Percentiles rank a stretch among this genome's conserved stretches.
Evolutionary conservation across 768 basidiomycete species (phyloP).

Genomic region (Podaxis rugospora): DNA sequence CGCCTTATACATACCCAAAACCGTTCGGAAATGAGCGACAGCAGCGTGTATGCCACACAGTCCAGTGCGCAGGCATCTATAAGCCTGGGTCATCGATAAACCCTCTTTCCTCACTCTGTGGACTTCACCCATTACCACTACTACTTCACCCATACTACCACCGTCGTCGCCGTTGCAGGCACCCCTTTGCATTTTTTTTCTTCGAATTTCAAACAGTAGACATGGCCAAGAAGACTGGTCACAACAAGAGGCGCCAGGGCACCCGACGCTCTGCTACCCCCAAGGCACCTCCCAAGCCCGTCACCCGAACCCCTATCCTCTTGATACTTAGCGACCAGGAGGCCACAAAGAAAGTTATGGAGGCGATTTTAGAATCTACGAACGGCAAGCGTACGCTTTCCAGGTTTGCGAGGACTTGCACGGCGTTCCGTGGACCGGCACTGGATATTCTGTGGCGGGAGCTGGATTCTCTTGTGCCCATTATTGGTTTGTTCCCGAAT

Average conservation of each 20-base stretch:
- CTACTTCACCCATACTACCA: background rate
- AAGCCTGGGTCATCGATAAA: background rate
- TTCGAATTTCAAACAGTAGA: background rate
- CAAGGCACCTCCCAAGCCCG: conserved; percentile 27
- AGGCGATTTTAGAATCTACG: conserved; percentile 47
- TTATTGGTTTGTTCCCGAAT: conserved; percentile 68
- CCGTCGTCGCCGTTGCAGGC: background rate
- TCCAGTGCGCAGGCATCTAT: conserved; percentile 9
- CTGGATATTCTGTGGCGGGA: conserved; percentile 73
- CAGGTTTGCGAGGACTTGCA: conserved; percentile 71
- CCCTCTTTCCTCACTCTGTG: conserved; percentile 3
- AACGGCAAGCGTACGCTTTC: conserved; percentile 66
- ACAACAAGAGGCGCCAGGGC: conserved; percentile 7
- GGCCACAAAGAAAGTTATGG: conserved; percentile 45
- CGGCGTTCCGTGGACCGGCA: conserved; percentile 68
- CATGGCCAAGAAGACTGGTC: conserved; percentile 9
- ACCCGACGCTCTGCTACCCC: background rate
- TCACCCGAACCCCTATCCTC: conserved; percentile 46
- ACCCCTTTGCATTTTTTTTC: background rate
- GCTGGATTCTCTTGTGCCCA: conserved; percentile 67
- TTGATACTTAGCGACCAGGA: conserved; percentile 63
- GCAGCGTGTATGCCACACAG: conserved; percentile 10
- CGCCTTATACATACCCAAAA: conserved; percentile 4
- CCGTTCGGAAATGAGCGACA: conserved; percentile 7
- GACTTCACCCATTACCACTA: conserved; percentile 5